A percentile compares a stretch with the other conserved stretches of the same genome.
Evolutionary conservation across 139 green algal species (phyloP).

Genomic region (Eudorina sp.): DNA sequence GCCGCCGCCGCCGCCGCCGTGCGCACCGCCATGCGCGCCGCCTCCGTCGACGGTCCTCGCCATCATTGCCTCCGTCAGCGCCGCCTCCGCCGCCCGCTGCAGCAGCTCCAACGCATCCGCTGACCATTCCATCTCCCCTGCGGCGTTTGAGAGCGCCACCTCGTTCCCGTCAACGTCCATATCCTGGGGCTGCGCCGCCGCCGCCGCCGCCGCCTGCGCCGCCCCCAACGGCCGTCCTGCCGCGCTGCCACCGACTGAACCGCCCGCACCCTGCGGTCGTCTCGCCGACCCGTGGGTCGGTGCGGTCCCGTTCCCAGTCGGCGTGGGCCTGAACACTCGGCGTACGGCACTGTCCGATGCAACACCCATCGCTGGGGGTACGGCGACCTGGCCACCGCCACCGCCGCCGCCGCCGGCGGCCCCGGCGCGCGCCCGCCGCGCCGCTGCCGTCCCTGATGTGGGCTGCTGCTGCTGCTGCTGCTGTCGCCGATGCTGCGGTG

Average conservation of each 20-base stretch:
- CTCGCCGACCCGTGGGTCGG: background rate
- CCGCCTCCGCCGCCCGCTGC: conserved; percentile 25
- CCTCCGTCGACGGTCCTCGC: background rate
- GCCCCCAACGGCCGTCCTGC: background rate
- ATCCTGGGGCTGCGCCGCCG: too few species aligned
- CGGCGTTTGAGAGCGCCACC: background rate
- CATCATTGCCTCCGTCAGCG: background rate
- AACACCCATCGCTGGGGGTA: conserved; percentile 27
- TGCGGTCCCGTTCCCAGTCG: background rate
- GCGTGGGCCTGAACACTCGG: background rate
- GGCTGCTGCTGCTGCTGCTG: background rate
- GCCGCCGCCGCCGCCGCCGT: too few species aligned
- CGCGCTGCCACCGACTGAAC: background rate
- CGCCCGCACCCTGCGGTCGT: too few species aligned
- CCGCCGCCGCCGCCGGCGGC: background rate
- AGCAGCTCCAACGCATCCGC: conserved; percentile 28
- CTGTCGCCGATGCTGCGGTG: background rate
- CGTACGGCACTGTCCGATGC: background rate
- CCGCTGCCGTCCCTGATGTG: background rate
- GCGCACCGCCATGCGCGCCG: too few species aligned
- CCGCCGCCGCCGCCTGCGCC: background rate
- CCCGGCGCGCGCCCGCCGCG: background rate
- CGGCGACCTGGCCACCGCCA: background rate
- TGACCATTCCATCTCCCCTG: conserved; percentile 10
- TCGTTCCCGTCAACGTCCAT: too few species aligned